Base-by-base conservation (phyloP, 371 early-diverging fungal species). In the Conidiobolus incongruus region DNA sequence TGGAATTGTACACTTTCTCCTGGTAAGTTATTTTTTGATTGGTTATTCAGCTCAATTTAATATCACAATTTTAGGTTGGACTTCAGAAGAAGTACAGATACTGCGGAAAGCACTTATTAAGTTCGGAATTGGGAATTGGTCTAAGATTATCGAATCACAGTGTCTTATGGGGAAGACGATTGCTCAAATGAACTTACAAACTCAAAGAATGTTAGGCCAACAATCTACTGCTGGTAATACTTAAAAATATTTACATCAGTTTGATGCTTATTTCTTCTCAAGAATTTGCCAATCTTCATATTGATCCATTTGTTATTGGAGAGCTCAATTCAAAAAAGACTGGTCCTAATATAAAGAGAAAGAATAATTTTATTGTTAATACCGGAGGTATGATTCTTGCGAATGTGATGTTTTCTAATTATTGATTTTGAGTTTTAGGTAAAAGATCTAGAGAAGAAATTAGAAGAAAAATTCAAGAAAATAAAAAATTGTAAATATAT, bases 1-100 rank as follows among this genome's bases (percentile, higher is more conserved):
- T 89, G 87, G 87, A 89, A 89, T 60, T 84, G 81, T 58, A 84
- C 88, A 0, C 61, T 87, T 35, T 85, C 88, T 17, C 89, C 88
- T 39, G 80, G 79, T 66, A 62, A 32, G 10, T 13, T 36, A 26
- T 30, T 28, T 20, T 28, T 0, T 1, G 2, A 28, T 4, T 15
- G 1, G 7, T 13, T 32, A 32, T 21, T 21, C 11, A 23, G 16
- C 11, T 34, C 17, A 17, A 10, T 30, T 16, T 5, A 17, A 1
- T 16, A 4, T 26, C 16, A 35, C 15, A 4, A 23, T 24, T 45
- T 15, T 36, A 72, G 85, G 86, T 26, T 91, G 92, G 92, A 79
- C 75, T 11, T 59, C 70, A 44, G 72, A 75, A 26, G 90, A 91
- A 53, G 75, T 79, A 15, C 76, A 85, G 51, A 61, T 77, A 7